These are phyloP conservation scores for Cyberlindnera euphorbiiphila DNA, from an alignment of 805 yeast species.

Conservation along the genomic window DNA sequence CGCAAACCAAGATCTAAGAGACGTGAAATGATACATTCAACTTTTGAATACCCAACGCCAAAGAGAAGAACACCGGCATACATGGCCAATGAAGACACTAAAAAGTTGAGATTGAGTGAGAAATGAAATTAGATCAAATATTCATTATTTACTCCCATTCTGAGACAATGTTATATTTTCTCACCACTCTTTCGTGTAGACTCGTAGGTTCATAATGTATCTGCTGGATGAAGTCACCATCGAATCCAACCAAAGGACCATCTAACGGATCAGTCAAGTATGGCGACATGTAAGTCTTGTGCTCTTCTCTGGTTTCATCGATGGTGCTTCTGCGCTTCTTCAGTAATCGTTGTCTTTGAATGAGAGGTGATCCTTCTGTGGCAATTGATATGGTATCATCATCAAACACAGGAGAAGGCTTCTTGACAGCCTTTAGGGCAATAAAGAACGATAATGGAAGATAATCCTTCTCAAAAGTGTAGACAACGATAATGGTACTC, in stretches of 20 bases:
- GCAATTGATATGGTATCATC: background rate
- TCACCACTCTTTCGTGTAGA: constrained; percentile 21
- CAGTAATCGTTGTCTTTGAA: constrained; percentile 5
- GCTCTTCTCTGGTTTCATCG: constrained; percentile 30
- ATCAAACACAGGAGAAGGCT: constrained; percentile 3
- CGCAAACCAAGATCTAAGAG: constrained; percentile 52
- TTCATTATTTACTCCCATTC: constrained; percentile 27
- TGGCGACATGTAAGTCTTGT: constrained; percentile 71
- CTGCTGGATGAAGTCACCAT: constrained; percentile 28
- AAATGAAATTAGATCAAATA: background rate
- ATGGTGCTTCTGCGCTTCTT: constrained; percentile 25
- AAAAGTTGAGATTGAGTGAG: constrained; percentile 1
- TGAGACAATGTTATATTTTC: constrained; percentile 18
- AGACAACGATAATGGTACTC: constrained; percentile 58
- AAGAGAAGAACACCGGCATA: constrained; percentile 9
- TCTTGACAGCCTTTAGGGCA: constrained; percentile 71
- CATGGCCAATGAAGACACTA: constrained; percentile 6
- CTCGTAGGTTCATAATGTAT: constrained; percentile 23
- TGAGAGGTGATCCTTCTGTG: background rate
- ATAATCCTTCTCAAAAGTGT: constrained; percentile 79
- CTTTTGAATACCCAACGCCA: constrained; percentile 14
- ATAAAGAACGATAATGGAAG: constrained; percentile 81
- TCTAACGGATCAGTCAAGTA: constrained; percentile 65
- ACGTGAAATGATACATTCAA: constrained; percentile 32
- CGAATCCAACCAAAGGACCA: constrained; percentile 71